Conservation (phyloP, 2,329 filamentous ascomycete genomes). For the Colletotrichum tanaceti region DNA sequence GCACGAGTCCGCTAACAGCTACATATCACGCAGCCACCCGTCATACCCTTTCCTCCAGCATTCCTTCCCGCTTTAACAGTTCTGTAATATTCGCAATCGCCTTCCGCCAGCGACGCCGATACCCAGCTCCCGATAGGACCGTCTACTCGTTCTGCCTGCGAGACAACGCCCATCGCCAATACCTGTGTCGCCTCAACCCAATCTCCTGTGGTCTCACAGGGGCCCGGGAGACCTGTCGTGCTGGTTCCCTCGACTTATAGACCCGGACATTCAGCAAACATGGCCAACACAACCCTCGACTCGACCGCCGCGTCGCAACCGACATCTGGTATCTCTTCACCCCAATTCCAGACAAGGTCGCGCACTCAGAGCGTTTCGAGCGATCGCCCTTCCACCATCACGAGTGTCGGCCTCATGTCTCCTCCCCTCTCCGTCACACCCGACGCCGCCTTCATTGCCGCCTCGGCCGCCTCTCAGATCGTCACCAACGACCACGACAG, state of each 20-base stretch:
- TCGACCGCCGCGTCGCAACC: slow-evolving; percentile 47
- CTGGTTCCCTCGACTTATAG: slow-evolving; percentile 30
- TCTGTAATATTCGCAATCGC: slow-evolving; percentile 38
- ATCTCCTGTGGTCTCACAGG: slow-evolving; percentile 40
- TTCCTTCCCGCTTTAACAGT: slow-evolving; percentile 32
- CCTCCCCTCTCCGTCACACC: slow-evolving; percentile 79
- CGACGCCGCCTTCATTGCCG: slow-evolving; percentile 86
- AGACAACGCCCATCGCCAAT: slow-evolving; percentile 28
- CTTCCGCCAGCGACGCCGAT: slow-evolving; percentile 21
- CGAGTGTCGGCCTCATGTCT: slow-evolving; percentile 68
- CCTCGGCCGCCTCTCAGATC: slow-evolving; percentile 88
- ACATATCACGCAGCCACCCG: slow-evolving; percentile 39
- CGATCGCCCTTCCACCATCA: slow-evolving; percentile 73
- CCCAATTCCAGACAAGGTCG: slow-evolving; percentile 54
- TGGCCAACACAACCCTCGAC: slow-evolving; percentile 38
- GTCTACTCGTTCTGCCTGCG: slow-evolving; percentile 14
- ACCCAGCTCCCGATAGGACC: slow-evolving; percentile 31
- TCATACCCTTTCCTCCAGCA: slow-evolving; percentile 20
- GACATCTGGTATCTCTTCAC: slow-evolving; percentile 50
- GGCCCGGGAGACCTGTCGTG: slow-evolving; percentile 30
- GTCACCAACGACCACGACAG: slow-evolving; percentile 89
- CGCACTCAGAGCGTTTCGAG: slow-evolving; percentile 76
- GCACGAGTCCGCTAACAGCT: slow-evolving; percentile 29
- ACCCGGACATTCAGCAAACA: slow-evolving; percentile 30
- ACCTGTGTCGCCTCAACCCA: slow-evolving; percentile 37